Evolutionary conservation across 2,329 filamentous ascomycete species (phyloP), one percentile per base, ranked within the genome.

Genomic region (Amauroascus niger): DNA sequence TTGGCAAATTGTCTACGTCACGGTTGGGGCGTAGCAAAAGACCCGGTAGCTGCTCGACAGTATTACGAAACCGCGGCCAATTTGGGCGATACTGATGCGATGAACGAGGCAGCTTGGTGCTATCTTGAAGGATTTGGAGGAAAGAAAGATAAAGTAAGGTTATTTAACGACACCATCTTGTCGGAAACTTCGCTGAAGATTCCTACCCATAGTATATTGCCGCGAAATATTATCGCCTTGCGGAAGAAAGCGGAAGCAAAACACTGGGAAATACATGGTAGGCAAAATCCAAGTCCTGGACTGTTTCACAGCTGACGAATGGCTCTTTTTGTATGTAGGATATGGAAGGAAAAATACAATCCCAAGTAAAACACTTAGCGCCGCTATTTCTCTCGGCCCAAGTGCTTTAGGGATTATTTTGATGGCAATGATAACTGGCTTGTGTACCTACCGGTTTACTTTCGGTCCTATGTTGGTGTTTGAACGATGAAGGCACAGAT

Each of bases 31-130:
- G 85, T 95, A 48, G 78, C 81, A 58, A 87, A 87, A 66, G 93
- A 98, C 68, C 80, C 89, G 33, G 78, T 88, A 50, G 93, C 93
- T 45, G 93, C 93, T 48, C 76, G 78, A 62, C 77, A 95, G 78
- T 98, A 97, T 70, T 98, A 97, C 70, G 91, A 97, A 73, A 96
- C 91, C 8, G 93, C 93, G 26, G 93, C 93, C 57, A 97, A 98
- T 68, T 74, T 98, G 60, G 93, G 93, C 57, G 93, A 98, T 70
- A 88, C 87, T 43, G 93, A 98, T 74, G 93, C 90, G 55, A 95
- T 97, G 90, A 95, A 96, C 67, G 91, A 97, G 71, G 85, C 85
- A 52, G 93, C 84, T 33, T 95, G 89, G 88, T 98, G 93, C 74
- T 97, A 93, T 76, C 71, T 94, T 26, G 86, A 96, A 67, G 93